Evolutionary conservation across 805 yeast genomes (phyloP).

Genomic region (Metschnikowia corniflorae): DNA sequence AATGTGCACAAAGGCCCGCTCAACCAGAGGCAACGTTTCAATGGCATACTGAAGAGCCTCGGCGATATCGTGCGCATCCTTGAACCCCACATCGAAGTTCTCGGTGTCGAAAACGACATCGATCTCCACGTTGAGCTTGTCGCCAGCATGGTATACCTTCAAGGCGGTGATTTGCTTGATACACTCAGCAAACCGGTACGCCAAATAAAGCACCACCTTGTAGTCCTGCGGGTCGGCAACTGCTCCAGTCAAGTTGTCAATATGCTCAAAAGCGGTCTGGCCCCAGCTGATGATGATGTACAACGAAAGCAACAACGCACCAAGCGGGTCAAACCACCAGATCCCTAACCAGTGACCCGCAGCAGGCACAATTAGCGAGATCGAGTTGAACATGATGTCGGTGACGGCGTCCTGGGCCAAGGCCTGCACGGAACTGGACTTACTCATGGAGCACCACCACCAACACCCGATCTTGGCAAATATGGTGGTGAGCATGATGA

Average conservation of each 20-base stretch:
- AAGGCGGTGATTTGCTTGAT: constrained; percentile 62
- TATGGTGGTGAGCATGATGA: constrained; percentile 64
- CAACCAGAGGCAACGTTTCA: constrained; percentile 73
- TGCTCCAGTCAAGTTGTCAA: constrained; percentile 71
- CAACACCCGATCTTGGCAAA: constrained; percentile 57
- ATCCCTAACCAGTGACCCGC: constrained; percentile 47
- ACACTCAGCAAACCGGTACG: constrained; percentile 64
- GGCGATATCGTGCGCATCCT: constrained; percentile 76
- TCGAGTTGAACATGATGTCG: constrained; percentile 68
- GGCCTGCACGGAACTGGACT: constrained; percentile 70
- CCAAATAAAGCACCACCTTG: constrained; percentile 63
- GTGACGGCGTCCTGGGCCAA: constrained; percentile 80
- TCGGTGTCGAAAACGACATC: constrained; percentile 53
- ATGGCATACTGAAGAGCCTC: constrained; percentile 79
- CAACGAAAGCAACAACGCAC: constrained; percentile 60
- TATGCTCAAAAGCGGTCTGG: constrained; percentile 63
- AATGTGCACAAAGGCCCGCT: constrained; percentile 77
- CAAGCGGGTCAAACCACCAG: constrained; percentile 76
- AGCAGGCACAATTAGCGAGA: constrained; percentile 68
- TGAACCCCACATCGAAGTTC: constrained; percentile 46
- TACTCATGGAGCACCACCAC: constrained; percentile 56
- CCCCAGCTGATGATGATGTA: constrained; percentile 68
- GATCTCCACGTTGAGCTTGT: constrained; percentile 69
- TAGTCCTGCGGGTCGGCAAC: constrained; percentile 60
- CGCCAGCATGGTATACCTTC: constrained; percentile 77